Base-by-base conservation (phyloP, 352 stramenopile species). In the Phytophthora colocasiae region DNA sequence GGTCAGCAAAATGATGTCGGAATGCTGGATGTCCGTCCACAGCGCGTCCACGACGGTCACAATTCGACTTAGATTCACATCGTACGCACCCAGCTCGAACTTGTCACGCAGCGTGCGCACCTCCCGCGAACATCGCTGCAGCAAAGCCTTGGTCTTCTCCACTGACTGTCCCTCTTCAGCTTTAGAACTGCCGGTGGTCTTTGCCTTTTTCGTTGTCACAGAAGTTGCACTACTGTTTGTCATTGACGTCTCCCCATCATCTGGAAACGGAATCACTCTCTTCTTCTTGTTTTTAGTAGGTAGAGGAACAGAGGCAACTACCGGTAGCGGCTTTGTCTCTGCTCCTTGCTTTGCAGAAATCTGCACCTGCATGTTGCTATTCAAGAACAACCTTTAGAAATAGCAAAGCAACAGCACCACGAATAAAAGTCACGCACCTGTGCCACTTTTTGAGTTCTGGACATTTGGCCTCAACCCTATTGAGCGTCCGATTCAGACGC, bases 41-140 rank as follows among this genome's bases (percentile, higher is more conserved):
- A 92, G 51, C 10, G 66, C 78, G 41, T 81, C 67, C 41, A 85
- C 69, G n/a, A 87, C 58, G 1, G 74, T 76, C 11, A 85, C 78
- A 44, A 81, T 63, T 12, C 75, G 68, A 55, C 71, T 85, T 26
- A 92, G 55, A 22, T 68, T 78, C 46, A 65, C 53, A 32, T 87
- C 76, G 38, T 75, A 87, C 9, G 68, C 59, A 5, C 57, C 63
- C 26, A 82, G 48, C 10, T 78, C 56, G 49, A 87, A 87, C 54
- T 75, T 71, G 38, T 80, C 73, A 46, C 71, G 63, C 36, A 84
- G 49, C 27, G 47, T 62, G 26, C 63, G 73, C 26, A 87, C 64
- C 24, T 75, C 68, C 8, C 56, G 50, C 19, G 66, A 55, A 34
- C 68, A 83, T 14, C 60, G 71, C 3, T 64, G 54, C 39, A 84